Percentiles rank a stretch among this genome's conserved stretches.
These are phyloP conservation scores for Coniochaeta prunicola DNA, from an alignment of 2,329 filamentous ascomycete species.

Conservation along the genomic window DNA sequence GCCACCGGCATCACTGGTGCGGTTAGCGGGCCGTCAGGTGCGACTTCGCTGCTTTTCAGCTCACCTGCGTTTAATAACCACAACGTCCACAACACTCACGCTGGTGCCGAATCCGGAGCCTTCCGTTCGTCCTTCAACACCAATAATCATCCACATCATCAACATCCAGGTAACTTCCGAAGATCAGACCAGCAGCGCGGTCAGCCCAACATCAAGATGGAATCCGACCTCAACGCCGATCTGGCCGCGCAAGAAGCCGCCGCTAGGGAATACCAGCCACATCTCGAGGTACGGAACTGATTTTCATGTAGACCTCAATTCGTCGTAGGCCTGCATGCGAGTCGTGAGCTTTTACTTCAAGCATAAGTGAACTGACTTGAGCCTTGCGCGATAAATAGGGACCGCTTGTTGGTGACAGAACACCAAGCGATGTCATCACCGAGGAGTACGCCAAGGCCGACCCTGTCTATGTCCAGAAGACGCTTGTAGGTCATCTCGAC, in stretches of 20 bases:
- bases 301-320: not conserved
- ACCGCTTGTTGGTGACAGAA: slow-evolving; percentile 72
- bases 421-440: slow-evolving; percentile 69
- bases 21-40: not conserved
- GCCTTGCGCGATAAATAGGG: slow-evolving; percentile 49
- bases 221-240: slow-evolving; percentile 28
- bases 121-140: slow-evolving; percentile 7
- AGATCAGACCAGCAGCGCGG: slow-evolving; percentile 7
- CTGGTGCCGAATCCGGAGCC: not conserved
- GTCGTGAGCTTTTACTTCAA: not conserved
- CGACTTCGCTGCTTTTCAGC: not conserved
- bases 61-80: not conserved
- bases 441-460: slow-evolving; percentile 87
- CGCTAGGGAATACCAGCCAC: slow-evolving; percentile 50
- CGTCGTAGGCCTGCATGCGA: not conserved
- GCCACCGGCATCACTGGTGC: not conserved
- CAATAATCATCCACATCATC: slow-evolving; percentile 6
- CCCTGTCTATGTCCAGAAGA: slow-evolving; percentile 78
- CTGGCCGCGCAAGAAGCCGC: slow-evolving; percentile 54
- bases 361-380: not conserved
- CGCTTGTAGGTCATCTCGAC: slow-evolving; percentile 53
- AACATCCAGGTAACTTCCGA: slow-evolving; percentile 4
- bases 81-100: not conserved
- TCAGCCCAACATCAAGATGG: slow-evolving; percentile 27
- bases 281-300: slow-evolving; percentile 40